These are phyloP conservation scores for Fusarium pseudonygamai DNA, from an alignment of 2,329 filamentous ascomycete genomes.

Conservation along the genomic window DNA sequence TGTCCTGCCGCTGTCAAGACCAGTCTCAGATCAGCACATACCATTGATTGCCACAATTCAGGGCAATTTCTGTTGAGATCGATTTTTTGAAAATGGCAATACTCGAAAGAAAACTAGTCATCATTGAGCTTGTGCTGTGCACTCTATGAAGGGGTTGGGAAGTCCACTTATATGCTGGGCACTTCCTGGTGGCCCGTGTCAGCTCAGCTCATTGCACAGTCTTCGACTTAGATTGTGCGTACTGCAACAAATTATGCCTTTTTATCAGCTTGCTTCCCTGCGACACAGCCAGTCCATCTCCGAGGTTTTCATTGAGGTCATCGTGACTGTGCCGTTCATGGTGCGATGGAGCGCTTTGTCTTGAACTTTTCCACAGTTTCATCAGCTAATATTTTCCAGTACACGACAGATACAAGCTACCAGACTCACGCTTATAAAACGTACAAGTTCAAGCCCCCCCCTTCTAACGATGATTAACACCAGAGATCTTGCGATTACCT, in stretches of 20 bases:
- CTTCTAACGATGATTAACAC: not conserved
- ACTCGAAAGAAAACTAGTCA: not conserved
- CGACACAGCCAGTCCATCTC: not conserved
- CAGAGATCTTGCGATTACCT: not conserved
- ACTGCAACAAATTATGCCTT: not conserved
- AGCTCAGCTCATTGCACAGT: not conserved
- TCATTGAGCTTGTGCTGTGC: not conserved
- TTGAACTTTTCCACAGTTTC: not conserved
- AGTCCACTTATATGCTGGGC: not conserved
- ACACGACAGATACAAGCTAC: not conserved
- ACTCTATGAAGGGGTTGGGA: not conserved
- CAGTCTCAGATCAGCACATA: not conserved
- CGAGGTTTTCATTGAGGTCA: not conserved
- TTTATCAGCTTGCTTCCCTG: too few species aligned
- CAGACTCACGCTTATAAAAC: not conserved
- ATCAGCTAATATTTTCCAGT: not conserved
- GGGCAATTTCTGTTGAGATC: too few species aligned
- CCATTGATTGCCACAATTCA: not conserved
- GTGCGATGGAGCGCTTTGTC: not conserved
- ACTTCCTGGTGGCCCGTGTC: not conserved
- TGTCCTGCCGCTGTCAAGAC: not conserved
- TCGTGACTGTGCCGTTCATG: not conserved
- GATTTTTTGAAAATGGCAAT: too few species aligned
- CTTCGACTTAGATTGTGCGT: not conserved
- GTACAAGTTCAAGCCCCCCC: rapidly evolving